A percentile compares a stretch with the other conserved stretches of the same genome.
Evolutionary conservation across 116 monocot species (phyloP).

Genomic region (Iris pallida): DNA sequence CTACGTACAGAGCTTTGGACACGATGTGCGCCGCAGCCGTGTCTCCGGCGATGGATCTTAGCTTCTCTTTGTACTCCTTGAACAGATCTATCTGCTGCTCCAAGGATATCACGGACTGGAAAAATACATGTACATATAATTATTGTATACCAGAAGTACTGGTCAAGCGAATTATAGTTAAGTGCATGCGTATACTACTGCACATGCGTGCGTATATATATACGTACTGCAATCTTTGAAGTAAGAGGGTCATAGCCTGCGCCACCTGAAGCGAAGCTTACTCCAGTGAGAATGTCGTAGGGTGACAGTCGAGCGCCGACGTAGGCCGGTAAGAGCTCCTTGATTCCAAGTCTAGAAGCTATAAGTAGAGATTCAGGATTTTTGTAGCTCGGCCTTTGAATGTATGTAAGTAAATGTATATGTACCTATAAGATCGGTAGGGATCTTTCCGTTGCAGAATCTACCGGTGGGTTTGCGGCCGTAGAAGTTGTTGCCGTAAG

Average conservation of each 20-base stretch:
- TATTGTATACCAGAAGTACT: too few relatives aligned
- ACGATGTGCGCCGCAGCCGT: constrained; percentile 18
- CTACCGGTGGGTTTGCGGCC: constrained; percentile 26
- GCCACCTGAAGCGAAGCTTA: constrained; percentile 36
- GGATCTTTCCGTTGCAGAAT: constrained; percentile 30
- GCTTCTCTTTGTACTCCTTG: constrained; percentile 37
- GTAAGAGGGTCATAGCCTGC: constrained; percentile 45
- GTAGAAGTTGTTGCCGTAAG: constrained; percentile 31
- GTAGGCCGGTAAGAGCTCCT: constrained; percentile 21
- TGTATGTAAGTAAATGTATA: background rate
- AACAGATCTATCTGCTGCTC: constrained; percentile 38
- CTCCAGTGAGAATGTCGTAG: constrained; percentile 20
- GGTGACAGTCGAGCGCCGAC: constrained; percentile 1
- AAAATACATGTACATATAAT: background rate
- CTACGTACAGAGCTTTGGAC: constrained; percentile 15
- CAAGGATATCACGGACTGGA: constrained; percentile 30
- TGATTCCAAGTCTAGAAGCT: constrained; percentile 24
- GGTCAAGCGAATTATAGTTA: too few relatives aligned
- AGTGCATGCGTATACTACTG: too few relatives aligned
- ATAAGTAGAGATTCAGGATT: too few relatives aligned
- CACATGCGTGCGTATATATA: background rate
- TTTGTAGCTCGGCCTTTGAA: background rate
- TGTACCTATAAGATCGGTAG: constrained; percentile 22
- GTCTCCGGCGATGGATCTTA: constrained; percentile 17
- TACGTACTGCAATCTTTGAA: constrained; percentile 18